Percentiles rank a stretch among this genome's conserved stretches.
These are phyloP conservation scores for Schizophyllum commune DNA, from an alignment of 1,284 basidiomycete species.

Conservation along the genomic window DNA sequence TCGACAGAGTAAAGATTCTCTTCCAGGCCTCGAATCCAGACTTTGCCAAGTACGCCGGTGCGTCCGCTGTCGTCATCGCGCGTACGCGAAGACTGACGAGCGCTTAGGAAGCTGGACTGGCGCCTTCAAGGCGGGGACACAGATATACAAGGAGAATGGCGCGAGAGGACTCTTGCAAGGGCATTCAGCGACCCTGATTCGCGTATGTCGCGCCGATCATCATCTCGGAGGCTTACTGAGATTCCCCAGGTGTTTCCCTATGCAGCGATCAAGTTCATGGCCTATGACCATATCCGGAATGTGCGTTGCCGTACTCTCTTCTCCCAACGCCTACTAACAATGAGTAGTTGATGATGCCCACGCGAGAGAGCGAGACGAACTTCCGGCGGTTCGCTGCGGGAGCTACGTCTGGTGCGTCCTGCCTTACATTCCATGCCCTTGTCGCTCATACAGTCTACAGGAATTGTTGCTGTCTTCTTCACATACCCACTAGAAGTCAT, in stretches of 20 bases:
- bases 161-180: constrained; percentile 86
- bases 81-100: constrained; percentile 3
- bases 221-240: neutral
- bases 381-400: constrained; percentile 83
- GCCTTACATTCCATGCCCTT: neutral
- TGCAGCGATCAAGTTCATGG: constrained; percentile 97
- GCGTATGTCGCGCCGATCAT: constrained; percentile 28
- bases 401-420: constrained; percentile 68
- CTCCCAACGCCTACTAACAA: constrained; percentile 7
- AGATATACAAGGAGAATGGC: constrained; percentile 75
- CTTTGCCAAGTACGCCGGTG: constrained; percentile 89
- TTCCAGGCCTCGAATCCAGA: constrained; percentile 98
- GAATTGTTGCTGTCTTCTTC: constrained; percentile 81
- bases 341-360: constrained; percentile 73
- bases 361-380: constrained; percentile 72
- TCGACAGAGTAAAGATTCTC: constrained; percentile 98
- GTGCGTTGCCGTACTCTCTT: constrained; percentile 31
- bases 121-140: constrained; percentile 71
- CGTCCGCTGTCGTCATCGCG: constrained; percentile 11
- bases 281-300: constrained; percentile 84
- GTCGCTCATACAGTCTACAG: constrained; percentile 30
- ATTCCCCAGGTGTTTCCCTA: constrained; percentile 64
- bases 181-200: constrained; percentile 83
- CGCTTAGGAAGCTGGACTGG: constrained; percentile 75
- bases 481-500: constrained; percentile 96